Evolutionary conservation across 352 stramenopile genomes (phyloP), one percentile per base, ranked within the genome.

Genomic region (Phytophthora pistaciae): DNA sequence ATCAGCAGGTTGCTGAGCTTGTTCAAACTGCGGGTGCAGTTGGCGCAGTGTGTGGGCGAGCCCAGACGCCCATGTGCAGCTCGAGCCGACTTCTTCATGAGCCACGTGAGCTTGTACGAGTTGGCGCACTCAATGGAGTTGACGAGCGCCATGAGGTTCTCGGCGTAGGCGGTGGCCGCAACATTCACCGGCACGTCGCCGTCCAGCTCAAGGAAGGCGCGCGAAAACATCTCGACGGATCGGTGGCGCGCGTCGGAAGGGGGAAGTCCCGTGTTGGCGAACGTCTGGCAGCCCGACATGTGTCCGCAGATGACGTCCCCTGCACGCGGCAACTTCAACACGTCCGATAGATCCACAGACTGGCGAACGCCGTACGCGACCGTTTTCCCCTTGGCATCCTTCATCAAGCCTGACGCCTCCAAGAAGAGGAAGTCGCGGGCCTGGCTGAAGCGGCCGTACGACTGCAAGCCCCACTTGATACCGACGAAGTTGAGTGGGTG

Each of bases 351-450:
- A 60, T 82, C 74, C 33, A 81, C 63, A 9, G 66, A 76, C 56
- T 77, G 64, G 13, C 70, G 61, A 10, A 80, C 60, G 7, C 64
- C 61, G 58, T 80, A 87, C 6, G 64, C 60, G 13, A 84, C 56
- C 7, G 46, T 48, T 20, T 79, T 57, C 7, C 74, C 76, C 3
- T 75, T 64, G 7, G 76, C 13, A 46, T 83, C 75, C 13, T 62
- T 69, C 8, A 60, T 74, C n/a, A 84, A 9, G 5, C 79, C 79
- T 10, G 66, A 78, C 3, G 72, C 75, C 21, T 87, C 79, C 6
- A 87, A 8, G 42, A 78, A 85, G 21, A 87, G 66, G 48, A 76
- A 85, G 36, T 87, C 79, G 0, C 79, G 79, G 1, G 59, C 54
- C 3, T 79, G 66, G 36, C 63, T 63, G 63, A 84, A 80, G 11